Base-by-base conservation (phyloP, 192 early-diverging fungal genomes). In the Coemansia sp. region DNA sequence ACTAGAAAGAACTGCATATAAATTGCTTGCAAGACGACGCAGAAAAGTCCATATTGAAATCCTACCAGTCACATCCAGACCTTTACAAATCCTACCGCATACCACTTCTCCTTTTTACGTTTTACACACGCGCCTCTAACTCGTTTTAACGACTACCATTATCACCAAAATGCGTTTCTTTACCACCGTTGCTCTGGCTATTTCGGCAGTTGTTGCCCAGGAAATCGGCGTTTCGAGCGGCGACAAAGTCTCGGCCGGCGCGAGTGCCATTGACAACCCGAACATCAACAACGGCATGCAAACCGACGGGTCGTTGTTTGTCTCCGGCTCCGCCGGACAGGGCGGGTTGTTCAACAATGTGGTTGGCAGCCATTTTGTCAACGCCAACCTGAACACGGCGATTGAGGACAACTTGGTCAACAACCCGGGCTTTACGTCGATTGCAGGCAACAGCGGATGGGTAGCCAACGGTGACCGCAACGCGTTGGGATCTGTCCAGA, bases 231-330 rank as follows among this genome's bases (percentile, higher is more conserved):
- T 64, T 15, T 25, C 65, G 0, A 60, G 54, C 22, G 69, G 63
- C 3, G 4, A 66, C 48, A 62, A 45, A 9, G 59, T 69, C 4
- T 37, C 65, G 22, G 27, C 69, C 1, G 75, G 75, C 1, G 47
- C 58, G 39, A 72, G 41, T 45, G 75, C 69, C 3, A 72, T 77
- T 22, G 50, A 68, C 55, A 52, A 57, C 14, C 65, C 75, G 10
- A 72, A 72, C 19, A 51, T 68, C 24, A 77, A 77, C 62, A 77
- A 76, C 23, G 74, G 69, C 23, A 45, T 65, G 32, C 64, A 71
- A 29, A 24, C 51, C 8, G 74, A 71, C 14, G 50, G 62, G 0
- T 72, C 75, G 15, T 55, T 72, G 7, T 64, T 66, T 17, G 45
- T 65, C 17, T 64, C 65, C 0, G 62, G 51, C 22, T 58, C 32